These are phyloP conservation scores for Trypanosoma brucei DNA, from an alignment of 208 protist genomes.

Conservation along the genomic window DNA sequence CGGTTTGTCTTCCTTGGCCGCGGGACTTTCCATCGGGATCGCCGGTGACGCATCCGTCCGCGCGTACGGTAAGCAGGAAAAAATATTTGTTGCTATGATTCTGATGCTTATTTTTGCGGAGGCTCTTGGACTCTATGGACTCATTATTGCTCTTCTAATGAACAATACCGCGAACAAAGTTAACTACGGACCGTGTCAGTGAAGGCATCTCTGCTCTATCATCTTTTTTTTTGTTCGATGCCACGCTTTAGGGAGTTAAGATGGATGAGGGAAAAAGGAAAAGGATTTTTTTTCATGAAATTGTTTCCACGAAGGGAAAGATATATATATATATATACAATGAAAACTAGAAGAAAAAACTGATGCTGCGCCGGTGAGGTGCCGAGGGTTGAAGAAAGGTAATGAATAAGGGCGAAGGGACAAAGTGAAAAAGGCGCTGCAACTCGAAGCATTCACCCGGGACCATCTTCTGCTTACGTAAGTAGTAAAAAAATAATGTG, in stretches of 20 bases:
- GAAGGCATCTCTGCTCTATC: slow-evolving; percentile 7
- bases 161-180: slow-evolving; percentile 86
- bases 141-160: slow-evolving; percentile 98
- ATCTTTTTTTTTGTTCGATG: slow-evolving; percentile 23
- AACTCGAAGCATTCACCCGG: no score
- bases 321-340: neutral
- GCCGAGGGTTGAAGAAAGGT: neutral
- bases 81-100: slow-evolving; percentile 99
- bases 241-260: slow-evolving; percentile 1
- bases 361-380: no score
- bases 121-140: slow-evolving; percentile 97
- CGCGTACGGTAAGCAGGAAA: slow-evolving; percentile 93
- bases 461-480: neutral
- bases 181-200: slow-evolving; percentile 22
- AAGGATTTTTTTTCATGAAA: slow-evolving; percentile 7
- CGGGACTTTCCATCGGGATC: slow-evolving; percentile 99
- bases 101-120: slow-evolving; percentile 99
- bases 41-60: slow-evolving; percentile 95
- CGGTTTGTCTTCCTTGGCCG: slow-evolving; percentile 94
- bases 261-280: slow-evolving; percentile 1
- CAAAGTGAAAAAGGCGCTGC: neutral
- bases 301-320: neutral
- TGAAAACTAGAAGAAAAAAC: slow-evolving; percentile 4
- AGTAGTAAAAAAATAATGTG: slow-evolving; percentile 5
- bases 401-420: neutral